Percentiles rank a stretch among this genome's conserved stretches.
Evolutionary conservation across 495 filamentous ascomycete species (phyloP).

Genomic region (Daldinia grandis): DNA sequence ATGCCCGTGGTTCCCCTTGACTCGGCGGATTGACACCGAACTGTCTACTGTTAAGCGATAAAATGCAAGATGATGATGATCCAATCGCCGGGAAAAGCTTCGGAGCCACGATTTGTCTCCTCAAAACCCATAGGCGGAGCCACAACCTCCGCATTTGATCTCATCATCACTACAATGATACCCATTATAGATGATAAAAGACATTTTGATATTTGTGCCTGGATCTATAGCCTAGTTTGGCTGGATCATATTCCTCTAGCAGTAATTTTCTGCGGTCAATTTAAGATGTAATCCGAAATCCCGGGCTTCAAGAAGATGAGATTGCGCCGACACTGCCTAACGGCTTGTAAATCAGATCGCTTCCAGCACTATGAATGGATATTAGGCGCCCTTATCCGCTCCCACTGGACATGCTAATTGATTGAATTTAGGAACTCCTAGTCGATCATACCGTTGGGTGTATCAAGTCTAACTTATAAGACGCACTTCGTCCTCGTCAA

Average conservation of each 20-base stretch:
- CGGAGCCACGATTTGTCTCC: constrained; percentile 7
- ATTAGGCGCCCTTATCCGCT: background rate
- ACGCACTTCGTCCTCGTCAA: background rate
- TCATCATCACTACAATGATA: constrained; percentile 34
- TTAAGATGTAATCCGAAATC: constrained; percentile 2
- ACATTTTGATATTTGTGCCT: background rate
- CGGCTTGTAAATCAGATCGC: background rate
- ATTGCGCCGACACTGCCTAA: constrained; percentile 1
- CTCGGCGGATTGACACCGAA: background rate
- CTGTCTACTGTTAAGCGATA: background rate
- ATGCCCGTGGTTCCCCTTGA: background rate
- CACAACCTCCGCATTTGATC: constrained; percentile 28
- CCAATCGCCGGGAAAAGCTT: constrained; percentile 4
- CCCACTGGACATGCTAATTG: background rate
- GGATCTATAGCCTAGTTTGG: background rate
- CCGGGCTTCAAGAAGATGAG: background rate
- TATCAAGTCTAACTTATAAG: constrained; percentile 19
- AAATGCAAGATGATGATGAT: background rate
- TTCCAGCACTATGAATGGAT: background rate
- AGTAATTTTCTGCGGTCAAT: constrained; percentile 8
- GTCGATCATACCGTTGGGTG: background rate
- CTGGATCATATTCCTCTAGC: background rate
- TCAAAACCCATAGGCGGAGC: constrained; percentile 27
- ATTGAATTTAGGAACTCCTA: background rate
- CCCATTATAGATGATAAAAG: constrained; percentile 26